Percentiles rank a stretch among this genome's conserved stretches.
phyloP scores from a whole-genome alignment of 306 rosid genomes.

The Prosopis cineraria region DNA sequence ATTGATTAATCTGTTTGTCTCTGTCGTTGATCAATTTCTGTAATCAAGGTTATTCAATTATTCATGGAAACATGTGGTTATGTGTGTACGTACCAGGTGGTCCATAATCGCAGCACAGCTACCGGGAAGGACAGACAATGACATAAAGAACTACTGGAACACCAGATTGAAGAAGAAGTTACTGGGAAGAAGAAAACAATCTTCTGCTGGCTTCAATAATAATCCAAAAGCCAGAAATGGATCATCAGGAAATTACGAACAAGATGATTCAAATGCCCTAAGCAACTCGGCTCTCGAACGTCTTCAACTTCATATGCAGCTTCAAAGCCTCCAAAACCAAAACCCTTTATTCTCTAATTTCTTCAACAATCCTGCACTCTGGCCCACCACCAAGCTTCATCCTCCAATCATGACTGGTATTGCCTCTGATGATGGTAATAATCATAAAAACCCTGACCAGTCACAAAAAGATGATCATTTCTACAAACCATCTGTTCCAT shows the following conservation, averaged over 20 bases:
- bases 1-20: neutral
- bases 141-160: conserved; percentile 98
- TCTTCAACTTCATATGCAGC: conserved; percentile 96
- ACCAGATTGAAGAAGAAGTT: conserved; percentile 94
- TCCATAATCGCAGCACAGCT: conserved; percentile 97
- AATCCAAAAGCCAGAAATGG: conserved; percentile 43
- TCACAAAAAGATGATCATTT: conserved; percentile 21
- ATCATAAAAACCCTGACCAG: neutral
- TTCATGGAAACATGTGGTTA: neutral
- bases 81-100: conserved; percentile 61
- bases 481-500: conserved; percentile 31
- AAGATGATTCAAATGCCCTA: conserved; percentile 46
- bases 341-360: conserved; percentile 69
- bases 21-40: neutral
- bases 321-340: conserved; percentile 78
- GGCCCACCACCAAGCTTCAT: conserved; percentile 93
- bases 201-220: conserved; percentile 40
- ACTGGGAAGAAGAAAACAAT: conserved; percentile 82
- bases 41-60: neutral
- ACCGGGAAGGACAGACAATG: conserved; percentile 99
- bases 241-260: neutral
- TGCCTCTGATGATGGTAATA: neutral
- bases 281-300: conserved; percentile 92
- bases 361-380: conserved; percentile 62
- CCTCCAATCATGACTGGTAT: no score